phyloP scores from a whole-genome alignment of 306 rosid species.

The Lathyrus tuberosus region DNA sequence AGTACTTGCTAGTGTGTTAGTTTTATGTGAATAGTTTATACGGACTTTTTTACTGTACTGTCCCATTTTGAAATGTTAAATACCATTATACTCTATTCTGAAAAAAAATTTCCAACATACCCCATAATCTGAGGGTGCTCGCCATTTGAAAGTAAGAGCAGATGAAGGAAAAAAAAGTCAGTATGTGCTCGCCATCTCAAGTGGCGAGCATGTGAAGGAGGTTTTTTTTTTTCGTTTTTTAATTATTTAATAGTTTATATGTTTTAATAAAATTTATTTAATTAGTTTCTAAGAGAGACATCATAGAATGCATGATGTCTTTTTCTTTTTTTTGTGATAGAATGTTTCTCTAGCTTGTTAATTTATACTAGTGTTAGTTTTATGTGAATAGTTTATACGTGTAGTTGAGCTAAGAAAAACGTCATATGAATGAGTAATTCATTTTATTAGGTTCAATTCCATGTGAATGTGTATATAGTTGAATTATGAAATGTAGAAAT shows the following conservation, averaged over 20 bases:
- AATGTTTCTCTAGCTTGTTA: constrained; percentile 1
- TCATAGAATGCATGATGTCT: constrained; percentile 35
- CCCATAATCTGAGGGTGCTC: no score
- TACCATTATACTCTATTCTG: no score
- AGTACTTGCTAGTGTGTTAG: neutral
- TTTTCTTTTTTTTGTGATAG: neutral
- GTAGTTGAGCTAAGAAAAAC: constrained; percentile 41
- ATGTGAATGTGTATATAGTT: neutral
- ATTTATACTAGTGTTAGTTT: constrained; percentile 20
- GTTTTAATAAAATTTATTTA: no score
- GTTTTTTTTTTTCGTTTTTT: no score
- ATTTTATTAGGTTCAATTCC: constrained; percentile 7
- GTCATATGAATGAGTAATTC: constrained; percentile 36
- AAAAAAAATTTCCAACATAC: no score
- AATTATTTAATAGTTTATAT: no score
- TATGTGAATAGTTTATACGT: constrained; percentile 36
- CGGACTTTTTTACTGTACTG: no score
- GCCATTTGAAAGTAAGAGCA: no score
- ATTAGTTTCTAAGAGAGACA: constrained; percentile 24
- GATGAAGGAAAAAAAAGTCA: no score
- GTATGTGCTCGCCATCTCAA: no score
- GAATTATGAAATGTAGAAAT: constrained; percentile 34
- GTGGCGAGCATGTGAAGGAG: no score
- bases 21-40: constrained; percentile 24
- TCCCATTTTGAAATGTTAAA: no score